phyloP scores from a whole-genome alignment of 2,329 filamentous ascomycete genomes.

The Lachnum nothofagi region DNA sequence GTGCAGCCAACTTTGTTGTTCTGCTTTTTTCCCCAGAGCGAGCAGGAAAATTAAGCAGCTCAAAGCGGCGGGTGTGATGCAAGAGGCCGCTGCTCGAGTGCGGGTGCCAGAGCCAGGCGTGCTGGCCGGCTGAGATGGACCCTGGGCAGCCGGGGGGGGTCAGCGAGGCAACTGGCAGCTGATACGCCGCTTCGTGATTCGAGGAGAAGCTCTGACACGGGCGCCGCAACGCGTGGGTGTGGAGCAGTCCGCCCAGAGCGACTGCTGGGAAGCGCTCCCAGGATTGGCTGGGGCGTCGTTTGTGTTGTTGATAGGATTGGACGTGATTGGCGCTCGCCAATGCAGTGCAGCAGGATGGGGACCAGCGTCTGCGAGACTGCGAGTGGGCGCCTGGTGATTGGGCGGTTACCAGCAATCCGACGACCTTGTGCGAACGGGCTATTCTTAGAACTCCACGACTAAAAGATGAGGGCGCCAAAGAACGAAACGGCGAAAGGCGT shows the following conservation, averaged over 20 bases:
- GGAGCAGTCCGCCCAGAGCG: too few relatives aligned
- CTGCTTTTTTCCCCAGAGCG: conserved; percentile 1
- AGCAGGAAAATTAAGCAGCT: conserved; percentile 3
- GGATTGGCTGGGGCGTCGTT: conserved; percentile 2
- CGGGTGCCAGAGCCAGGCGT: too few relatives aligned
- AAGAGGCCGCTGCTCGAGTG: conserved; percentile 12
- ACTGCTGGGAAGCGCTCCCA: not conserved
- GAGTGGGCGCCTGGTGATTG: conserved; percentile 16
- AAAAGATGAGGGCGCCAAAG: conserved; percentile 16
- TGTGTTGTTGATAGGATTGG: conserved; percentile 16
- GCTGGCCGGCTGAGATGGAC: not conserved
- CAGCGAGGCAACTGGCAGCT: conserved; percentile 11
- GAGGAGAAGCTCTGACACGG: conserved; percentile 4
- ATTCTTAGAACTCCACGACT: conserved; percentile 26
- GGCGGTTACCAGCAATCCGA: conserved; percentile 7
- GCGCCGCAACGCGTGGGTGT: not conserved
- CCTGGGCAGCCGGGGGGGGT: not conserved
- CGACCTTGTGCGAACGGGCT: conserved; percentile 15
- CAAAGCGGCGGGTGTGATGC: conserved; percentile 15
- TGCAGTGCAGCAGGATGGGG: conserved; percentile 2
- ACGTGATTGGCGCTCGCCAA: conserved; percentile 26
- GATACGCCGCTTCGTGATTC: conserved; percentile 10
- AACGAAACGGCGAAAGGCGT: not conserved
- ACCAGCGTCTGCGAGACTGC: conserved; percentile 14
- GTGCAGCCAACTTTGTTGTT: conserved; percentile 16